Percentiles rank a stretch among this genome's conserved stretches.
These are phyloP conservation scores for Ustilago loliicola DNA, from an alignment of 1,284 basidiomycete genomes.

Conservation along the genomic window DNA sequence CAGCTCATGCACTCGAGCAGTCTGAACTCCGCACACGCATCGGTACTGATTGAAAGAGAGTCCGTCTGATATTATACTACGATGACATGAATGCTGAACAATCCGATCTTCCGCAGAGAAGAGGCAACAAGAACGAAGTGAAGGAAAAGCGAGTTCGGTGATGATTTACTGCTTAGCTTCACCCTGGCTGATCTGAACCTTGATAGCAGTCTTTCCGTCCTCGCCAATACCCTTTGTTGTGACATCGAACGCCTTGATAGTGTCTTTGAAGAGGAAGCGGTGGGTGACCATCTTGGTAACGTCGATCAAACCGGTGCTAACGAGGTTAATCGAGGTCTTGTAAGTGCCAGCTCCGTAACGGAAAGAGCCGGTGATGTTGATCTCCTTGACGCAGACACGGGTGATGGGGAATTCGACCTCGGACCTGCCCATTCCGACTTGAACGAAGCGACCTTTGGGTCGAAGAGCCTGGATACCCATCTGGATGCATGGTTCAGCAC, in stretches of 20 bases:
- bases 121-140: not conserved
- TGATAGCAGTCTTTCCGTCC: conserved; percentile 74
- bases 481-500: conserved; percentile 70
- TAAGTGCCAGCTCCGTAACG: conserved; percentile 84
- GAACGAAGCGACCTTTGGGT: conserved; percentile 63
- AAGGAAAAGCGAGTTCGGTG: too few species aligned
- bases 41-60: not conserved
- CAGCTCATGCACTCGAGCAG: not conserved
- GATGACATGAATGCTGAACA: conserved; percentile 1
- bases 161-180: conserved; percentile 41
- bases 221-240: conserved; percentile 79
- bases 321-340: conserved; percentile 75
- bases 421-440: conserved; percentile 75
- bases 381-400: conserved; percentile 61
- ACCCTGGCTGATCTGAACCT: conserved; percentile 72
- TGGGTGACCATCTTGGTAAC: conserved; percentile 76
- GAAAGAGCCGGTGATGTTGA: conserved; percentile 75
- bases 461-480: conserved; percentile 61
- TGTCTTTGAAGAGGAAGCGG: conserved; percentile 73
- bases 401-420: conserved; percentile 72
- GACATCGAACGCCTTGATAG: conserved; percentile 74
- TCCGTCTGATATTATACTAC: conserved; percentile 18
- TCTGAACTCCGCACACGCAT: not conserved
- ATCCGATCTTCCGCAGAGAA: not conserved
- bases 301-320: conserved; percentile 74